A percentile compares a stretch with the other conserved stretches of the same genome.
Evolutionary conservation across 73 alveolate species (phyloP).

Genomic region (Tetrahymena elliotti): DNA sequence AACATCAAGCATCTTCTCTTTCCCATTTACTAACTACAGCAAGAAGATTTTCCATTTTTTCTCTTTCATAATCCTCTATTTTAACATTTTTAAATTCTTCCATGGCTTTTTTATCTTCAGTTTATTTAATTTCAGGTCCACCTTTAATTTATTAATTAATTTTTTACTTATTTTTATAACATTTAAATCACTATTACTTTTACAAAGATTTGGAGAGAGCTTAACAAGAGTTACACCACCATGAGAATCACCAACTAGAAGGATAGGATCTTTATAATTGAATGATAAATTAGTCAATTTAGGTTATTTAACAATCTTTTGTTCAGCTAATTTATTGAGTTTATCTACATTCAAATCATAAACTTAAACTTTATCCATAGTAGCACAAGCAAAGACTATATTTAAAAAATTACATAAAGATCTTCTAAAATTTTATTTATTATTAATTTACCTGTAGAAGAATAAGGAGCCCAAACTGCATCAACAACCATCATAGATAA

Average conservation of each 20-base stretch:
- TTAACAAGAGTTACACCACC: constrained; percentile 79
- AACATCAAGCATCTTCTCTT: neutral
- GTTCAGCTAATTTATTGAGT: constrained; percentile 41
- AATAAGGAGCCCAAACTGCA: constrained; percentile 99
- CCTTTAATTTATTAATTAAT: neutral
- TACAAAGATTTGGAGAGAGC: constrained; percentile 49
- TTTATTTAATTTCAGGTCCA: neutral
- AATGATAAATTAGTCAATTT: constrained; percentile 84
- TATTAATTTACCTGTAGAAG: constrained; percentile 73
- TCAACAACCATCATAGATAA: constrained; percentile 98
- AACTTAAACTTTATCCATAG: constrained; percentile 75
- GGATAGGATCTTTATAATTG: constrained; percentile 79
- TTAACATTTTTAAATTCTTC: neutral
- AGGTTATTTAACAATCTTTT: constrained; percentile 65
- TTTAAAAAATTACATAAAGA: neutral
- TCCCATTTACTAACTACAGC: neutral
- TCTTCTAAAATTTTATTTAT: neutral
- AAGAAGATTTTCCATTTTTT: neutral
- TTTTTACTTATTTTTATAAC: neutral
- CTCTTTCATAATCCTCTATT: neutral
- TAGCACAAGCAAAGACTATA: constrained; percentile 81
- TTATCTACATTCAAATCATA: constrained; percentile 82
- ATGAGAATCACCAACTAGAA: constrained; percentile 85
- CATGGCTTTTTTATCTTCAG: neutral
- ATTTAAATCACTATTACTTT: neutral